A percentile compares a stretch with the other conserved stretches of the same genome.
Evolutionary conservation across 768 basidiomycete genomes (phyloP).

Genomic region (Naganishia vaughanmartiniae): DNA sequence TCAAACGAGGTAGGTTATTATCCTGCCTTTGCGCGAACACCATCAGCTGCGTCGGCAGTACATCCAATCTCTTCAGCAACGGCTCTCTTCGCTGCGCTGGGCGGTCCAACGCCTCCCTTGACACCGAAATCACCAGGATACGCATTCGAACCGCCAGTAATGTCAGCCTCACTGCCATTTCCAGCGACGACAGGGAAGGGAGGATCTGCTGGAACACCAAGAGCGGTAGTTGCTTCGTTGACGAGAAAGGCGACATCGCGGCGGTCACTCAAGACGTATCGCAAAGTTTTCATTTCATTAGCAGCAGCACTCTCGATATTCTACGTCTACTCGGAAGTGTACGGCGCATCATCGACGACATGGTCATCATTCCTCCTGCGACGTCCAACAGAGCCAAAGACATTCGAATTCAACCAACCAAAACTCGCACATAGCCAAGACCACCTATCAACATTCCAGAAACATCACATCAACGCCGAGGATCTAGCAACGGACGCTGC

Average conservation of each 20-base stretch:
- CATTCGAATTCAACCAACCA: conserved; percentile 10
- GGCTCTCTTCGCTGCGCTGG: conserved; percentile 2
- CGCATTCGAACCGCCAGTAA: background rate
- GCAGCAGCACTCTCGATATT: conserved; percentile 6
- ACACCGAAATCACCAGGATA: conserved; percentile 1
- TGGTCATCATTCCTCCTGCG: background rate
- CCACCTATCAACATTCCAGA: conserved; percentile 7
- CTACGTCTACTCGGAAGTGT: conserved; percentile 15
- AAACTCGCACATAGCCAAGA: conserved; percentile 14
- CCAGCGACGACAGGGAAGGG: background rate
- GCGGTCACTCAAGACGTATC: conserved; percentile 11
- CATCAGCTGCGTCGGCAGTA: background rate
- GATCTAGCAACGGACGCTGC: background rate
- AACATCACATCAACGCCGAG: conserved; percentile 19
- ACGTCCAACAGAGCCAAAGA: background rate
- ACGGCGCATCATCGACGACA: background rate
- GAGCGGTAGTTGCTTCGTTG: background rate
- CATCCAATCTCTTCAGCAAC: conserved; percentile 9
- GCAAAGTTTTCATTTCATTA: background rate
- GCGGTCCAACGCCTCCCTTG: background rate
- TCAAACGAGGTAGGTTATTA: background rate
- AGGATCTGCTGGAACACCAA: background rate
- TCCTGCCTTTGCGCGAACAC: conserved; percentile 15
- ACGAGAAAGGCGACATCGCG: background rate
- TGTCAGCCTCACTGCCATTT: background rate